Base-by-base conservation (phyloP, 768 basidiomycete genomes). In the Tricholoma terreum region DNA sequence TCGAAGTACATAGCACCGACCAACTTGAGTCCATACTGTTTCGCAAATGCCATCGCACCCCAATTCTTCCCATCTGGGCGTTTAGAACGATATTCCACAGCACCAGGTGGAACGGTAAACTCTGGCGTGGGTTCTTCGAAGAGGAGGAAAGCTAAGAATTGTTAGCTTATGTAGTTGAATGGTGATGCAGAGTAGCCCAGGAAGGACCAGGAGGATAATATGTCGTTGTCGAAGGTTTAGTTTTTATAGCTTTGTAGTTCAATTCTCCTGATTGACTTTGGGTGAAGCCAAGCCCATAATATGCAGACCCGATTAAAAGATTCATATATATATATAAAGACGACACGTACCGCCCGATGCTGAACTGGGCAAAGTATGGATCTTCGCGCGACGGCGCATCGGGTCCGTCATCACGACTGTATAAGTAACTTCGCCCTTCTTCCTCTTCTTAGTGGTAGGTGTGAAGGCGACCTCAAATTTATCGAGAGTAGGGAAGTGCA, bases 1-100 rank as follows among this genome's bases (percentile, higher is more conserved):
- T 80, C 56, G 62, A 86, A 80, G 64, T 79, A 86, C 62, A 81
- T 86, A 12, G 76, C 82, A 11, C 82, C 86, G 17, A 86, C 83
- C 5, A 86, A 70, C 67, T 77, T 80, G 46, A 88, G 68, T 0
- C 76, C 77, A 59, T 85, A 71, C 61, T 68, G 66, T 7, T 80
- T 69, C 19, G 78, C 85, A 64, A 88, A 87, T 2, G 64, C 66
- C 9, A 77, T 58, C 4, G 79, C 80, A n/a, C 82, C 74, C 86
- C 86, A 88, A 35, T 69, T 79, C 2, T 75, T 70, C 11, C 86
- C 72, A 36, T 80, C 75, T 52, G 75, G 75, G 6, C 75, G 60
- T n/a, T 71, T 72, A 3, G 68, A 72, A 17, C 78, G 74, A 58
- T 75, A 68, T 58, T 87, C 85, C 0, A 71, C 69, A 3, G 79